Base-by-base conservation (phyloP, 2,329 filamentous ascomycete species). In the Aspergillus nomiae region DNA sequence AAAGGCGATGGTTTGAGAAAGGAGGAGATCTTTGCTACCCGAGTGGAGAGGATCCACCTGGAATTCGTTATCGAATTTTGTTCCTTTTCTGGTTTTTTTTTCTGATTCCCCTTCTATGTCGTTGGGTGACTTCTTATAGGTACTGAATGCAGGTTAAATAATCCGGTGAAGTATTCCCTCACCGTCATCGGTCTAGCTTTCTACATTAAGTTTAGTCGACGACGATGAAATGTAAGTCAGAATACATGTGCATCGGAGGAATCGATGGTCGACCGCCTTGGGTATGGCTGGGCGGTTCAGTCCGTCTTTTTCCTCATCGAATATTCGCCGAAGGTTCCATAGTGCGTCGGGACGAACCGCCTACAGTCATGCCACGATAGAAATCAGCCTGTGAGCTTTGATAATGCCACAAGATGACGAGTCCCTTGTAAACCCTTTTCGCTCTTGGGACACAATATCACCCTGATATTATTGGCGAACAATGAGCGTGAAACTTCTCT, bases 291-390 rank as follows among this genome's bases (percentile, higher is more conserved):
- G 51, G 51, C 32, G 32, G 51, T 38, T 41, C 51, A 55, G n/a
- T 38, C 51, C 32, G 51, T 38, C 51, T 19, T 38, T 53, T 53
- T 11, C n/a, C 32, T 38, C 34, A 38, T 55, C 51, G 51, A 55
- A 55, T 38, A 38, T 34, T 58, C 38, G 43, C 41, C 21, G 28
- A 26, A 58, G 56, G 28, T 58, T 46, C 56, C 56, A 56, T 34
- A 56, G 51, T 59, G 45, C n/a, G 59, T 57, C 61, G 59, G 54
- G 28, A 58, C 28, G 41, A 58, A 58, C 56, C 56, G 56, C 56
- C 36, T 12, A 21, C 41, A 34, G 41, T 48, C 30, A 45, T 48
- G 43, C 56, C 45, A 48, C 30, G 24, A 58, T 58, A 26, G 24
- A 30, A 48, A 34, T 32, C 24, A 58, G 51, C 45, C 41, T 48